Conservation (phyloP, 2,329 filamentous ascomycete species). For the Cryphonectria naterciae region DNA sequence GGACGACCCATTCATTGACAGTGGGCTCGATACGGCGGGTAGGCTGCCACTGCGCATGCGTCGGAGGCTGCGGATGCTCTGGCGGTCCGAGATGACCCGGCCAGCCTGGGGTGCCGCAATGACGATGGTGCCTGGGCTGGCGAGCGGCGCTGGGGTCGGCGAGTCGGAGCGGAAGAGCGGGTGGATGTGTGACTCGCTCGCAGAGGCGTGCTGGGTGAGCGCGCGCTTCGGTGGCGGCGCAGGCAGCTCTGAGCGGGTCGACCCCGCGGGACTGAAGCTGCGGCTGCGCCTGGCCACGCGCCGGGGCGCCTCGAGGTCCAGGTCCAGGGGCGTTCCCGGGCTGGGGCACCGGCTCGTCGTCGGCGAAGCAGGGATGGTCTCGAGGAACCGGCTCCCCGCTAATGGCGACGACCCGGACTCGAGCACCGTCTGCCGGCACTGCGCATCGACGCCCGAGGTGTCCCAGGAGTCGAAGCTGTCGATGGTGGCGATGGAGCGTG, state of each 20-base stretch:
- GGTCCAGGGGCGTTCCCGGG: constrained; percentile 62
- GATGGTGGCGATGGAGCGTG: constrained; percentile 45
- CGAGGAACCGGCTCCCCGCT: constrained; percentile 56
- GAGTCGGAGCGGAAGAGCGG: constrained; percentile 77
- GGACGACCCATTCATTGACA: constrained; percentile 54
- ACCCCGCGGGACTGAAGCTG: constrained; percentile 53
- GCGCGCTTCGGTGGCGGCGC: constrained; percentile 37
- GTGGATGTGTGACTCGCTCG: constrained; percentile 72
- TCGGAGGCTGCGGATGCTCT: constrained; percentile 54
- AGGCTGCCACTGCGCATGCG: constrained; percentile 62
- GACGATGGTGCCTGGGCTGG: constrained; percentile 72
- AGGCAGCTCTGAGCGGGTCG: constrained; percentile 35
- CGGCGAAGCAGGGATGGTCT: constrained; percentile 72
- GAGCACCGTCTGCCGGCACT: constrained; percentile 62
- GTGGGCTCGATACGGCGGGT: constrained; percentile 50
- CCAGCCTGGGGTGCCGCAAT: constrained; percentile 71
- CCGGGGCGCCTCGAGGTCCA: constrained; percentile 52
- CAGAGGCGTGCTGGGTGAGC: constrained; percentile 42
- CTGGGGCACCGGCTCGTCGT: constrained; percentile 67
- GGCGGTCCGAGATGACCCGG: constrained; percentile 61
- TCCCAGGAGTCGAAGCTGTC: constrained; percentile 79
- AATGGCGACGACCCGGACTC: constrained; percentile 52
- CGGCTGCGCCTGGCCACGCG: constrained; percentile 45
- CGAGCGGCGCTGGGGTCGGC: constrained; percentile 66
- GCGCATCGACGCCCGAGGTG: constrained; percentile 67